Percentiles rank a stretch among this genome's conserved stretches.
These are phyloP conservation scores for Sicyos baderoa DNA, from an alignment of 306 rosid genomes.

Conservation along the genomic window DNA sequence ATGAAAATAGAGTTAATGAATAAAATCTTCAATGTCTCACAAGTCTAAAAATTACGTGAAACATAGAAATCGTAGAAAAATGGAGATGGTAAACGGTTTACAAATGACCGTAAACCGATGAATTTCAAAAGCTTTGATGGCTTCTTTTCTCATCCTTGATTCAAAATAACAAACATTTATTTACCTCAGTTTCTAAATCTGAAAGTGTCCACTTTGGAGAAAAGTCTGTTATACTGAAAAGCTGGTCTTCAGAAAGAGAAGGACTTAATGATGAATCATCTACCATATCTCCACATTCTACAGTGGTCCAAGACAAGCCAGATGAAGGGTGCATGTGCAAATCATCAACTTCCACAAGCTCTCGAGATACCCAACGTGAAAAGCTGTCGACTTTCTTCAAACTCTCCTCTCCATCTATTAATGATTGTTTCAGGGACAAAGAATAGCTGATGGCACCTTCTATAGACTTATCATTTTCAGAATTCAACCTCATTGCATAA, in stretches of 20 bases:
- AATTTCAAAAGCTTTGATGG: slow-evolving; percentile 4
- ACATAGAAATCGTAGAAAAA: not conserved
- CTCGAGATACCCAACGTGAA: slow-evolving; percentile 69
- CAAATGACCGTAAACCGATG: not conserved
- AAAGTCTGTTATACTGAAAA: slow-evolving; percentile 62
- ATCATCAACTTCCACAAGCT: slow-evolving; percentile 72
- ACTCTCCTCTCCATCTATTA: slow-evolving; percentile 56
- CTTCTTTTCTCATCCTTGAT: not conserved
- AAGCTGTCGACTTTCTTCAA: slow-evolving; percentile 90
- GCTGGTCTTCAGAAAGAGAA: slow-evolving; percentile 81
- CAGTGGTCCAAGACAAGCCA: slow-evolving; percentile 74
- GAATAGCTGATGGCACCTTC: slow-evolving; percentile 50
- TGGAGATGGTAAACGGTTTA: too few species aligned
- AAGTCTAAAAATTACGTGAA: not conserved
- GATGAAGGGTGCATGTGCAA: slow-evolving; percentile 67
- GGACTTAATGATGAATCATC: slow-evolving; percentile 77
- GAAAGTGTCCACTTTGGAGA: slow-evolving; percentile 70
- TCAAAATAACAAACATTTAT: not conserved
- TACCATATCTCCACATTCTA: slow-evolving; percentile 48
- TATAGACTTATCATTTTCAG: slow-evolving; percentile 29
- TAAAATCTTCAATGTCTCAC: not conserved
- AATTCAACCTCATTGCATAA: slow-evolving; percentile 22
- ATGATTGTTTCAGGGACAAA: slow-evolving; percentile 41
- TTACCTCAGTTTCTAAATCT: slow-evolving; percentile 63
- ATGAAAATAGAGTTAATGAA: slow-evolving; percentile 19